Percentiles rank a stretch among this genome's conserved stretches.
These are phyloP conservation scores for Epichloe elymi DNA, from an alignment of 2,329 filamentous ascomycete genomes.

Conservation along the genomic window DNA sequence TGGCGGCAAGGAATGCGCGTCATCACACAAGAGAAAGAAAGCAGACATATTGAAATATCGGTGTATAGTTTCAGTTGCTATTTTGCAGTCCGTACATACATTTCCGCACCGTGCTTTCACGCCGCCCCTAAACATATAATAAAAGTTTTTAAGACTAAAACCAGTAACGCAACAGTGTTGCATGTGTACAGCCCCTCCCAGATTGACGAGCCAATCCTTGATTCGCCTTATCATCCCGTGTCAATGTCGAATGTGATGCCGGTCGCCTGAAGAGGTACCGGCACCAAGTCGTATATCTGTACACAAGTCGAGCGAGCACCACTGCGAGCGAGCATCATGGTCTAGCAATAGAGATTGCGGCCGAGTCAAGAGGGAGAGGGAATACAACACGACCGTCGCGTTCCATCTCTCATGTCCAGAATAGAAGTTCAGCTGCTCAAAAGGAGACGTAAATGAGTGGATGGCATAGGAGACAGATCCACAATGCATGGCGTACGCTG, in stretches of 20 bases:
- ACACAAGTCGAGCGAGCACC: background rate
- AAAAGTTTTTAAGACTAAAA: constrained; percentile 3
- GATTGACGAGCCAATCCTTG: background rate
- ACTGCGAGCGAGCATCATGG: background rate
- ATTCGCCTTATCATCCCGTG: background rate
- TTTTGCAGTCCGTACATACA: constrained; percentile 5
- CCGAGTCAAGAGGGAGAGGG: background rate
- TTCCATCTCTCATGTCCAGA: constrained; percentile 3
- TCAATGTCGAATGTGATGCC: background rate
- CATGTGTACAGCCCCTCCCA: background rate
- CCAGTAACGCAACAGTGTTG: constrained; percentile 1
- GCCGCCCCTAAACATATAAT: constrained; percentile 1
- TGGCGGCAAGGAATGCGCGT: too few species aligned
- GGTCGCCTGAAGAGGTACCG: background rate
- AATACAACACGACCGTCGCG: background rate
- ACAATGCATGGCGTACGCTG: background rate
- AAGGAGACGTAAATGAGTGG: constrained; percentile 4
- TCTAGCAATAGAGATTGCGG: background rate
- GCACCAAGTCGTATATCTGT: background rate
- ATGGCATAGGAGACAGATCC: constrained; percentile 1
- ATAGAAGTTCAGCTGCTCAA: constrained; percentile 2
- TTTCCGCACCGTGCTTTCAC: background rate
- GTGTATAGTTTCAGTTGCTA: background rate
- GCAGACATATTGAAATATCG: background rate
- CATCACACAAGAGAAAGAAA: background rate